Evolutionary conservation across 768 basidiomycete species (phyloP), one percentile per base, ranked within the genome.

Genomic region (Trametes cubensis): DNA sequence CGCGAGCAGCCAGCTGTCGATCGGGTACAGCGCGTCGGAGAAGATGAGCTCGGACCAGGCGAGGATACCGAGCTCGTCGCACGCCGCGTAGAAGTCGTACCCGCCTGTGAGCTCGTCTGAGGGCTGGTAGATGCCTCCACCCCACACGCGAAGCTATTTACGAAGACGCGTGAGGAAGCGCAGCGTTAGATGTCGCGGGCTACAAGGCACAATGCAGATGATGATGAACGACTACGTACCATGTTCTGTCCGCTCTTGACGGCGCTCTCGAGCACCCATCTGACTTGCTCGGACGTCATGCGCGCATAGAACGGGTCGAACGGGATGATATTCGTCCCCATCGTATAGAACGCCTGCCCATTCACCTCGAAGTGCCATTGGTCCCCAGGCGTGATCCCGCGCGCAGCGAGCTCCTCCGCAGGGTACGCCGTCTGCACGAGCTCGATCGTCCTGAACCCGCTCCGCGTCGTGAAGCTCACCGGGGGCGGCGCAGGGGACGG

Each of bases 21-120:
- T 79, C 2, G 84, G 81, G 62, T 84, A 85, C 25, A 84, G 64
- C 1, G 80, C 72, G 59, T 85, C 84, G 0, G 84, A 84, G 72
- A 85, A 85, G 53, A 83, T 83, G 55, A 85, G 78, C 65, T 86
- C 85, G 1, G 83, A 83, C 85, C 85, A 85, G 1, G 79, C 83
- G 49, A 86, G 73, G 62, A 85, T 83, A 7, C 85, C 84, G 0
- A 86, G 76, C 63, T 85, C 83, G 67, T 86, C 84, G 67, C 84
- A 85, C 23, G 82, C 67, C 0, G 79, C 77, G 70, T 85, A 85
- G 65, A 85, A 84, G 62, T 82, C 78, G 66, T 86, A 85, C 11
- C 76, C 78, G 23, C 83, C 84, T 1, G 74, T 74, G 26, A 68
- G 64, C 47, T 70, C 73, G 50, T 73, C 71, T 10, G 71, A 72